Conservation (phyloP, 441 rosid species). For the Dalechampia spathulata region DNA sequence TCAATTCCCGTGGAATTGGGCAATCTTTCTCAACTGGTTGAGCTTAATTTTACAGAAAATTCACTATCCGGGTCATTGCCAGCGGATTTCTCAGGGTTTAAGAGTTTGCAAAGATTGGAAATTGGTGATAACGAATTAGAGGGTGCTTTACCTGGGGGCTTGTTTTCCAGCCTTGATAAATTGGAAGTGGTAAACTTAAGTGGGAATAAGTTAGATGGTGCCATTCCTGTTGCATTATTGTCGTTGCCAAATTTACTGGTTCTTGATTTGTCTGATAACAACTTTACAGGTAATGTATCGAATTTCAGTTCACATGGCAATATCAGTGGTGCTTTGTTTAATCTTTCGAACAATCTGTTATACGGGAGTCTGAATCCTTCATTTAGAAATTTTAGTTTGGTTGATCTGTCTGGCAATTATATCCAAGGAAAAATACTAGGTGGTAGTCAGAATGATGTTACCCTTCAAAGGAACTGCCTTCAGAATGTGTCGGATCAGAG, state of each 20-base stretch:
- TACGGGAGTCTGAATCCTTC: slow-evolving; percentile 50
- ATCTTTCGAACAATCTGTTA: slow-evolving; percentile 66
- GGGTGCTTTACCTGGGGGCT: slow-evolving; percentile 39
- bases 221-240: slow-evolving; percentile 39
- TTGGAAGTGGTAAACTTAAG: slow-evolving; percentile 48
- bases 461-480: slow-evolving; percentile 59
- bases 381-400: slow-evolving; percentile 28
- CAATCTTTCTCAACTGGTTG: slow-evolving; percentile 42
- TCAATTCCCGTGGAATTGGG: slow-evolving; percentile 62
- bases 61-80: slow-evolving; percentile 69
- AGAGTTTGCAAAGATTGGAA: slow-evolving; percentile 41
- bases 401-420: slow-evolving; percentile 70
- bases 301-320: slow-evolving; percentile 24
- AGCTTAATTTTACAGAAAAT: slow-evolving; percentile 73
- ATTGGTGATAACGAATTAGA: slow-evolving; percentile 43
- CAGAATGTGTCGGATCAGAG: slow-evolving; percentile 44
- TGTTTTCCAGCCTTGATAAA: slow-evolving; percentile 40
- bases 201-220: slow-evolving; percentile 45
- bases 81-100: slow-evolving; percentile 39
- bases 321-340: slow-evolving; percentile 27
- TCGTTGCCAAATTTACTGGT: slow-evolving; percentile 39
- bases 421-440: slow-evolving; percentile 62
- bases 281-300: slow-evolving; percentile 57
- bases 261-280: slow-evolving; percentile 66
- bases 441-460: slow-evolving; percentile 26